Evolutionary conservation across 2,329 filamentous ascomycete species (phyloP).

Genomic region (Rosellinia necatrix): DNA sequence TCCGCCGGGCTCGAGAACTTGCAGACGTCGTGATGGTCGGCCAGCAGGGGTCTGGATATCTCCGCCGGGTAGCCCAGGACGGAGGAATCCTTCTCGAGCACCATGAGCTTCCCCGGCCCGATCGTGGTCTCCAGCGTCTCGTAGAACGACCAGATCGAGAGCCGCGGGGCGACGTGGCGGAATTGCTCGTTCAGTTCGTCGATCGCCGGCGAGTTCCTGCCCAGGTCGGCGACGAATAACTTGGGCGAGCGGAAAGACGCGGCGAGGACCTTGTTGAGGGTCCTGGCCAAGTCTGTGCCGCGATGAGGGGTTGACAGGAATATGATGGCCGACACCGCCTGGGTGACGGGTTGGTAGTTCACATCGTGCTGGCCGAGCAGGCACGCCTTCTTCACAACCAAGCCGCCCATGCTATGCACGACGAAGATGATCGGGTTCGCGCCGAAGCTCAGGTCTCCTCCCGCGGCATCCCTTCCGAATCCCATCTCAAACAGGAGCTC

Average conservation of each 20-base stretch:
- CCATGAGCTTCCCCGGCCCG: conserved; percentile 15
- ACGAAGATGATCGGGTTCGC: conserved; percentile 49
- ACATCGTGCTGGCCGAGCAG: conserved; percentile 43
- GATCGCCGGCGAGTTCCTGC: conserved; percentile 27
- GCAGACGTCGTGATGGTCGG: conserved; percentile 41
- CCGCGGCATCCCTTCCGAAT: conserved; percentile 36
- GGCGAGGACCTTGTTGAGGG: conserved; percentile 30
- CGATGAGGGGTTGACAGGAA: conserved; percentile 50
- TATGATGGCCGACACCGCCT: conserved; percentile 42
- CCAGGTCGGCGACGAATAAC: conserved; percentile 37
- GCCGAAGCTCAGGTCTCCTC: too few species aligned
- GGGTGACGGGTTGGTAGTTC: conserved; percentile 36
- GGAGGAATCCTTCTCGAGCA: conserved; percentile 37
- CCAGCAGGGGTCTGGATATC: conserved; percentile 31
- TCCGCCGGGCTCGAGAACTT: conserved; percentile 35
- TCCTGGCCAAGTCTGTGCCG: conserved; percentile 37
- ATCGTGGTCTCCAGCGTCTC: conserved; percentile 38
- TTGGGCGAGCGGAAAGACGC: conserved; percentile 29
- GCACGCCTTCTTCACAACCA: conserved; percentile 45
- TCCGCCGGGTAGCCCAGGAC: conserved; percentile 39
- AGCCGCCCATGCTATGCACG: conserved; percentile 53
- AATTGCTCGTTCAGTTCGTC: conserved; percentile 44
- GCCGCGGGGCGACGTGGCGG: conserved; percentile 34
- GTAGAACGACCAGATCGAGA: conserved; percentile 45
- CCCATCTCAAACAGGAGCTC: conserved; percentile 39